Percentiles rank a stretch among this genome's conserved stretches.
phyloP scores from a whole-genome alignment of 148 eudicot genomes.

The Camellia lanceoleosa region DNA sequence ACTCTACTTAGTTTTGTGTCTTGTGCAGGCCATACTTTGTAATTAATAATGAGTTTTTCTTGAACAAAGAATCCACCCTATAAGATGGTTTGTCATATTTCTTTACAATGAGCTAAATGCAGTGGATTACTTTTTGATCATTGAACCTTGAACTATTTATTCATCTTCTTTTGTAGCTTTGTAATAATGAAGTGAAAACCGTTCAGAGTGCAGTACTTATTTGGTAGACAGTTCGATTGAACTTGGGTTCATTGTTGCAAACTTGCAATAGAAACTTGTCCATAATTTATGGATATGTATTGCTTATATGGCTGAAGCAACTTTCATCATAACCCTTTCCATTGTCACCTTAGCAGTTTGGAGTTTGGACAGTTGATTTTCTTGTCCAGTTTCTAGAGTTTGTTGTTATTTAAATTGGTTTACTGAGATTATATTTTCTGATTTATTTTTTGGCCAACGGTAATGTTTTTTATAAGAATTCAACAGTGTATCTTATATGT shows the following conservation, averaged over 20 bases:
- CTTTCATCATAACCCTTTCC: too few species aligned
- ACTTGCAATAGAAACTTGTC: too few species aligned
- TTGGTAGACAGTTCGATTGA: too few species aligned
- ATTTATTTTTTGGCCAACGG: not conserved
- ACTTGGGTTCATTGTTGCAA: too few species aligned
- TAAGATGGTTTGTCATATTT: not conserved
- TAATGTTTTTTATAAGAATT: conserved; percentile 4
- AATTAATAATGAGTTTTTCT: too few species aligned
- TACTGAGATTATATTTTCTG: not conserved
- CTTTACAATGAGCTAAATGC: not conserved
- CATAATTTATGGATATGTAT: too few species aligned
- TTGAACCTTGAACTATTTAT: not conserved
- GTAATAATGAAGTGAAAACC: not conserved
- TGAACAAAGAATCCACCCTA: not conserved
- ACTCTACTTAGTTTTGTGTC: not conserved
- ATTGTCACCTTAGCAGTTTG: not conserved
- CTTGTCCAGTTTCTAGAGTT: not conserved
- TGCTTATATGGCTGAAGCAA: too few species aligned
- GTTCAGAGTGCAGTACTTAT: too few species aligned
- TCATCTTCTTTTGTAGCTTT: not conserved
- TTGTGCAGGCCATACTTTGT: not conserved
- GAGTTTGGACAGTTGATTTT: not conserved
- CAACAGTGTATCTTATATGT: not conserved
- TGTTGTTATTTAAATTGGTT: not conserved
- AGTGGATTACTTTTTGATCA: not conserved